Percentiles rank a stretch among this genome's conserved stretches.
Conservation (phyloP, 2,329 filamentous ascomycete species). For the Hypoxylon sp. region DNA sequence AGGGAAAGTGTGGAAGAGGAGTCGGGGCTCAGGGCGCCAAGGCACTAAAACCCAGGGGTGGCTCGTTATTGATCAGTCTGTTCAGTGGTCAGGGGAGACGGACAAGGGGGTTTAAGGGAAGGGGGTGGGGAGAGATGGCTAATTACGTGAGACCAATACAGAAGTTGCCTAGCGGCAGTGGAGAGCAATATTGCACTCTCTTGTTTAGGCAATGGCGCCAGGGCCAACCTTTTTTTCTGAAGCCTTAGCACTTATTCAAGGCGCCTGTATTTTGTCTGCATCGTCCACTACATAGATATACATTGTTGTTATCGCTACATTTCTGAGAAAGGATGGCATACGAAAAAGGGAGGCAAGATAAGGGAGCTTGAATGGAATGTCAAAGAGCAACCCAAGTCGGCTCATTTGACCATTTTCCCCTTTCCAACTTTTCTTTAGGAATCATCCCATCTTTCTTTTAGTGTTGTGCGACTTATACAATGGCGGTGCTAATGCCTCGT, state of each 20-base stretch:
- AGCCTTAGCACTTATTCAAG: conserved; percentile 23
- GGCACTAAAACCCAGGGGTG: conserved; percentile 42
- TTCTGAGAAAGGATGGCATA: conserved; percentile 11
- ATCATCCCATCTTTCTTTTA: conserved; percentile 29
- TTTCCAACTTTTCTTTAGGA: conserved; percentile 22
- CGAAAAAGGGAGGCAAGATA: conserved; percentile 16
- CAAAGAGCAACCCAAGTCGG: conserved; percentile 15
- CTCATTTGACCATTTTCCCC: conserved; percentile 21
- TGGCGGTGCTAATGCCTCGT: conserved; percentile 34
- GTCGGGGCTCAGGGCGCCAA: conserved; percentile 42
- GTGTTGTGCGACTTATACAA: conserved; percentile 39
- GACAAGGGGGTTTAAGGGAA: conserved; percentile 30
- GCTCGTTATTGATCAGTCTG: conserved; percentile 44
- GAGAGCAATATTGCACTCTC: conserved; percentile 36
- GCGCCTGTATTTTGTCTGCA: conserved; percentile 14
- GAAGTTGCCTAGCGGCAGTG: conserved; percentile 31
- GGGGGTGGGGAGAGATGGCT: conserved; percentile 34
- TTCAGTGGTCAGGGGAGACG: conserved; percentile 41
- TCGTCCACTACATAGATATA: conserved; percentile 9
- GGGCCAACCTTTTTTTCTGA: conserved; percentile 30
- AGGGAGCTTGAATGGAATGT: conserved; percentile 36
- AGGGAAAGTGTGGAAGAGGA: conserved; percentile 45
- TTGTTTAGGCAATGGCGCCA: conserved; percentile 42
- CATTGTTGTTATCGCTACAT: conserved; percentile 25
- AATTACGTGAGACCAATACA: conserved; percentile 42